A percentile compares a stretch with the other conserved stretches of the same genome.
Evolutionary conservation across 306 rosid species (phyloP).

Genomic region (Canavalia ensiformis): DNA sequence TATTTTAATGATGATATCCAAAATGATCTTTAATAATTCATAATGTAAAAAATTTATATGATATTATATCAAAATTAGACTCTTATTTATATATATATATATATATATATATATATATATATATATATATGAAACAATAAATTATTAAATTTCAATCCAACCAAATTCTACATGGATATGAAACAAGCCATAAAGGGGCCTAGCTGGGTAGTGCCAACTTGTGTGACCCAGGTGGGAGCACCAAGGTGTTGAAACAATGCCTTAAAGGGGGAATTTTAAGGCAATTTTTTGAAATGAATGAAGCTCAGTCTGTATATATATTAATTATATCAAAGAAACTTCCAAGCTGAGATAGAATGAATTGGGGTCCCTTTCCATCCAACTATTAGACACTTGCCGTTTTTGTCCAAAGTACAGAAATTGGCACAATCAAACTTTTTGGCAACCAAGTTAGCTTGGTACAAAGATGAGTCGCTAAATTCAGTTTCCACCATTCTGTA

Average conservation of each 20-base stretch:
- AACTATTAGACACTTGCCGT: constrained; percentile 50
- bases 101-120: too few species aligned
- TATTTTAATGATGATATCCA: too few species aligned
- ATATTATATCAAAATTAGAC: too few species aligned
- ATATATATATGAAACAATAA: too few species aligned
- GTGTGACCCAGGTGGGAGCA: too few species aligned
- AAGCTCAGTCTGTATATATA: too few species aligned
- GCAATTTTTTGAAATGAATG: not conserved
- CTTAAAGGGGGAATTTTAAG: not conserved
- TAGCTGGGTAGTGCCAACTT: too few species aligned
- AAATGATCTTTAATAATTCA: too few species aligned
- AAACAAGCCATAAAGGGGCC: not conserved
- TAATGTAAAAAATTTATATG: too few species aligned
- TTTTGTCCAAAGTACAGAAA: constrained; percentile 54
- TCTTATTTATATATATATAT: too few species aligned
- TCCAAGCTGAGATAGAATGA: constrained; percentile 72
- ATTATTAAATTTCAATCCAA: not conserved
- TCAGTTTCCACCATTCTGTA: constrained; percentile 59
- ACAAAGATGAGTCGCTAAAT: constrained; percentile 60
- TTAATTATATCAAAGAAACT: constrained; percentile 51
- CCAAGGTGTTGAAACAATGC: too few species aligned
- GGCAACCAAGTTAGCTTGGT: constrained; percentile 63
- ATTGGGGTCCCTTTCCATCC: constrained; percentile 80
- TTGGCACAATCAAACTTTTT: constrained; percentile 50
- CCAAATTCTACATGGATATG: not conserved